These are phyloP conservation scores for Syzygium aqueum DNA, from an alignment of 345 rosid genomes.

Conservation along the genomic window DNA sequence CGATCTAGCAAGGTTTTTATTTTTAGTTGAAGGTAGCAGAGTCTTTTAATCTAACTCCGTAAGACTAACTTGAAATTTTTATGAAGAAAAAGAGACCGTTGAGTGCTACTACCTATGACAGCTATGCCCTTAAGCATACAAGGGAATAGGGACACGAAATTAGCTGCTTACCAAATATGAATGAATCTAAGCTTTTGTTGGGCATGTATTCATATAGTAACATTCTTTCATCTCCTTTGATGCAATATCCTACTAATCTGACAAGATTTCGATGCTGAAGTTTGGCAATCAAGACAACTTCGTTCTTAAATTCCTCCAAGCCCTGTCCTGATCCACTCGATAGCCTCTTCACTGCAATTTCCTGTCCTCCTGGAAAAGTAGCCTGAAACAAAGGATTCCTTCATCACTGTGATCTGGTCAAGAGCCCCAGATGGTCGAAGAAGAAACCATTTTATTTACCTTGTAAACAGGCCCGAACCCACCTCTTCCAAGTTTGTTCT, in stretches of 20 bases:
- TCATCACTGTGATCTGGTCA: not conserved
- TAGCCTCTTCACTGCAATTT: slow-evolving; percentile 57
- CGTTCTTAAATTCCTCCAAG: slow-evolving; percentile 47
- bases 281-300: slow-evolving; percentile 39
- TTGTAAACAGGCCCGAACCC: slow-evolving; percentile 66
- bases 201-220: slow-evolving; percentile 52
- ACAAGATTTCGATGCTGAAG: slow-evolving; percentile 59
- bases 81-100: too few species aligned
- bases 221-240: slow-evolving; percentile 33
- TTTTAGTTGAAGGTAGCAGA: not conserved
- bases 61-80: too few species aligned
- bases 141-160: not conserved
- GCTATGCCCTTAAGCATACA: not conserved
- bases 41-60: not conserved
- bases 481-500: slow-evolving; percentile 46
- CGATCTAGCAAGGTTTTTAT: slow-evolving; percentile 16
- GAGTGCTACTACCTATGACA: not conserved
- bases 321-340: slow-evolving; percentile 54
- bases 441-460: slow-evolving; percentile 7
- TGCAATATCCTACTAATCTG: slow-evolving; percentile 41
- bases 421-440: not conserved
- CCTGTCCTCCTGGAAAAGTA: slow-evolving; percentile 31
- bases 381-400: slow-evolving; percentile 13
- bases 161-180: slow-evolving; percentile 36
- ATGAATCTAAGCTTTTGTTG: slow-evolving; percentile 51